Evolutionary conservation across 305 asterid genomes (phyloP).

Genomic region (Solanum aculeatissimum): DNA sequence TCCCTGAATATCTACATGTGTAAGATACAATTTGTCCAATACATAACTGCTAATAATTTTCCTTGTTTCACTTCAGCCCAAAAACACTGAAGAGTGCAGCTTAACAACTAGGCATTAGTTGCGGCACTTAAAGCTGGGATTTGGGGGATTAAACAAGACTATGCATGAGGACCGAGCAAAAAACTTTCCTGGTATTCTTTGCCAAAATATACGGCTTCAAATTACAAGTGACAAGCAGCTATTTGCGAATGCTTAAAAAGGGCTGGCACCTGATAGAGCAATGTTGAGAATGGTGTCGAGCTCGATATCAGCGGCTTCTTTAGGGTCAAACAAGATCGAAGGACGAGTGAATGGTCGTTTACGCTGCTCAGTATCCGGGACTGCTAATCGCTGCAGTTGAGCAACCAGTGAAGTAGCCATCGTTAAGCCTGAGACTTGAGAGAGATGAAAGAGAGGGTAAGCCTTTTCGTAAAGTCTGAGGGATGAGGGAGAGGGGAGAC

Average conservation of each 20-base stretch:
- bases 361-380: slow-evolving; percentile 60
- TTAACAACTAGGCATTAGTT: not conserved
- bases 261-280: slow-evolving; percentile 46
- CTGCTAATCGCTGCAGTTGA: slow-evolving; percentile 40
- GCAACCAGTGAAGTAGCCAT: slow-evolving; percentile 69
- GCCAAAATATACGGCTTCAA: not conserved
- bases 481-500: not conserved
- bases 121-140: not conserved
- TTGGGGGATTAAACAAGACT: not conserved
- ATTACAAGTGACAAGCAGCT: not conserved
- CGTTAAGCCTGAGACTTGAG: not conserved
- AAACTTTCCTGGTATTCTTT: not conserved
- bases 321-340: slow-evolving; percentile 62
- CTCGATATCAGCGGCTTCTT: slow-evolving; percentile 77
- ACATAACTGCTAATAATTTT: not conserved
- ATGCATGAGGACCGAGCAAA: not conserved
- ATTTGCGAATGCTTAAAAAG: not conserved
- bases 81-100: not conserved
- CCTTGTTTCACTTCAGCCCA: not conserved
- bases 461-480: not conserved
- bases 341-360: slow-evolving; percentile 66
- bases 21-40: not conserved
- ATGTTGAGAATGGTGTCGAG: slow-evolving; percentile 41
- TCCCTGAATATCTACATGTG: not conserved
- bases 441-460: not conserved